Evolutionary conservation across 495 filamentous ascomycete species (phyloP).

Genomic region (Xylaria telfairii): DNA sequence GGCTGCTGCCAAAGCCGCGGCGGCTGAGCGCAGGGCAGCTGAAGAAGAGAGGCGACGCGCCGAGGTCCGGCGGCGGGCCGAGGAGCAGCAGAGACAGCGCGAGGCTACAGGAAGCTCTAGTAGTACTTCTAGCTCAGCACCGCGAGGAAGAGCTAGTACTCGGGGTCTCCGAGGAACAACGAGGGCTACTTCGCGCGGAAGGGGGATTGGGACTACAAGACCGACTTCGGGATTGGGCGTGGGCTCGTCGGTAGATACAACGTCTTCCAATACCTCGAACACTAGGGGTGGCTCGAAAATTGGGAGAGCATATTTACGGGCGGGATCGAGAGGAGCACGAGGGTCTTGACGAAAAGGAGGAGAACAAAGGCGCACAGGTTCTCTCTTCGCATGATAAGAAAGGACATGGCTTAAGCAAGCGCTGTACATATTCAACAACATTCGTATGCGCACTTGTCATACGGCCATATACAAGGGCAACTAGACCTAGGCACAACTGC

Average conservation of each 20-base stretch:
- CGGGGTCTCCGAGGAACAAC: constrained; percentile 37
- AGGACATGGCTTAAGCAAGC: background rate
- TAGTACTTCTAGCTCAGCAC: background rate
- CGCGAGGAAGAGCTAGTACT: constrained; percentile 20
- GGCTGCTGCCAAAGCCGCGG: constrained; percentile 68
- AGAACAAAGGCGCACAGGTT: background rate
- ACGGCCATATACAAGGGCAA: constrained; percentile 4
- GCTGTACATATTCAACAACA: constrained; percentile 12
- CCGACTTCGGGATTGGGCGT: constrained; percentile 22
- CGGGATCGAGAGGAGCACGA: constrained; percentile 36
- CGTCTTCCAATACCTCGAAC: constrained; percentile 37
- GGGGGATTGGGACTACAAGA: constrained; percentile 31
- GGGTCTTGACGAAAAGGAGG: constrained; percentile 27
- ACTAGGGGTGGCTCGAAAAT: constrained; percentile 48
- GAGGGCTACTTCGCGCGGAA: constrained; percentile 25
- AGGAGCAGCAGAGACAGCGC: constrained; percentile 70
- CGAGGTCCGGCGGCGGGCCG: constrained; percentile 69
- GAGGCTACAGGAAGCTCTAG: constrained; percentile 45
- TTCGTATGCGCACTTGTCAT: constrained; percentile 1
- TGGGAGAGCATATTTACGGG: constrained; percentile 47
- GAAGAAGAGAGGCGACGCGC: constrained; percentile 79
- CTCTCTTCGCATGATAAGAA: background rate
- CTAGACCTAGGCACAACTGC: constrained; percentile 19
- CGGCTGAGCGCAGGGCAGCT: constrained; percentile 71
- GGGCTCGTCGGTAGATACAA: constrained; percentile 35